Percentiles rank a stretch among this genome's conserved stretches.
These are phyloP conservation scores for Penicillium sp. DNA, from an alignment of 2,329 filamentous ascomycete species.

Conservation along the genomic window DNA sequence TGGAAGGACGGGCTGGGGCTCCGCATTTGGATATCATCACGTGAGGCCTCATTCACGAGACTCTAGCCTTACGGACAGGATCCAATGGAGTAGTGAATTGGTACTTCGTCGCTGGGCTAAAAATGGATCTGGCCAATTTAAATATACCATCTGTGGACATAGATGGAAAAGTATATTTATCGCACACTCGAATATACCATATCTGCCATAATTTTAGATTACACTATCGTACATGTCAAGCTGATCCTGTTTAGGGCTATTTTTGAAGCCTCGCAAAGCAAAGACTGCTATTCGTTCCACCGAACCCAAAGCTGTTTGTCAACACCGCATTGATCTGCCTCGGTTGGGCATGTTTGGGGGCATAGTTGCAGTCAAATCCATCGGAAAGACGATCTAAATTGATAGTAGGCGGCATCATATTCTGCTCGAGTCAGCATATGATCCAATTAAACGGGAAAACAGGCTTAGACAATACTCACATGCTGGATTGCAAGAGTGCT, in stretches of 20 bases:
- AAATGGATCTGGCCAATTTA: not conserved
- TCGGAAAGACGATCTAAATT: conserved; percentile 71
- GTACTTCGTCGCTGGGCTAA: not conserved
- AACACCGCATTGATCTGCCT: conserved; percentile 71
- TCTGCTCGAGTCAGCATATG: conserved; percentile 50
- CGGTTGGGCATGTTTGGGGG: conserved; percentile 70
- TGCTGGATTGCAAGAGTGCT: conserved; percentile 75
- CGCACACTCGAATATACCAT: not conserved
- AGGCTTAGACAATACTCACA: conserved; percentile 56
- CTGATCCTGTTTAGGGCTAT: not conserved
- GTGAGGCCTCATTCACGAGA: conserved; percentile 9
- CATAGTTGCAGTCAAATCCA: conserved; percentile 80
- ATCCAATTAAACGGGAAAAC: not conserved
- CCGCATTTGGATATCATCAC: conserved; percentile 27
- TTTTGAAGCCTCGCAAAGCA: conserved; percentile 59
- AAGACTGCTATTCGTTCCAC: conserved; percentile 89
- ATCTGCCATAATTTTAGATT: not conserved
- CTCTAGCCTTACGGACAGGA: not conserved
- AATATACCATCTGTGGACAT: not conserved
- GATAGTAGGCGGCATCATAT: conserved; percentile 78
- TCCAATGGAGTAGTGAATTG: not conserved
- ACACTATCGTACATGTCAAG: conserved; percentile 6
- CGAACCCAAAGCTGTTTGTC: conserved; percentile 97
- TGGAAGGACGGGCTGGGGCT: conserved; percentile 27
- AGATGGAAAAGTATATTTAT: not conserved